Base-by-base conservation (phyloP, 139 green algal genomes). In the Asterochloris sp. region DNA sequence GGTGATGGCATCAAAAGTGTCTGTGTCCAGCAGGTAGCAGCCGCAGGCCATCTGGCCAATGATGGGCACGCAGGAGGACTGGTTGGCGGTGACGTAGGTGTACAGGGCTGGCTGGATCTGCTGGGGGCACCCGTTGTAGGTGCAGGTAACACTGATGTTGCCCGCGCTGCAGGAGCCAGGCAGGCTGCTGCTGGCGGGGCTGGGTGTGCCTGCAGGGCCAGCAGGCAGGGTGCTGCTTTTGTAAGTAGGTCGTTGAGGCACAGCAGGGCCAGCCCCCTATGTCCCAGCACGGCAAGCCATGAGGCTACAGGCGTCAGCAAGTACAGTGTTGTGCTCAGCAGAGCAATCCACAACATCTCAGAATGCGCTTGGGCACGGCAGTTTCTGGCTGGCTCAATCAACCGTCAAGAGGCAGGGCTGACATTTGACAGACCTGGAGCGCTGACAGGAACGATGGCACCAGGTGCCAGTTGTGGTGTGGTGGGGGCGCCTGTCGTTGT, bases 21-120 rank as follows among this genome's bases (percentile, higher is more conserved):
- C 21, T 27, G 73, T n/a, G 24, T 82, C 78, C 27, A 82, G 6
- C 23, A 66, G 28, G 73, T 82, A 74, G 78, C 78, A 74, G 14
- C 78, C 78, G 62, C 78, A 82, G 63, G 73, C 62, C 61, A 82
- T 62, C 23, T 82, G 78, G 64, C 60, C 73, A n/a, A 73, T 24
- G 10, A 82, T 38, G 29, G 78, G 29, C 13, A 26, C 62, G 78
- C 78, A 82, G 27, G 78, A 62, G 66, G 63, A 63, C 14, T 82
- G 73, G 78, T 29, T 62, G 69, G 78, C 28, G 69, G 28, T 64
- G 78, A 82, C 24, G 15, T 74, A 74, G 63, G 54, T 19, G 61
- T 64, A 82, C 63, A 82, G 47, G 66, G 27, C 78, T 61, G 78
- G 78, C 26, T 61, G 73, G 23, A 27, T 62, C 27, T 82, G 69